A percentile compares a stretch with the other conserved stretches of the same genome.
phyloP scores from a whole-genome alignment of 208 protist species.

The Tritrichomonas foetus region DNA sequence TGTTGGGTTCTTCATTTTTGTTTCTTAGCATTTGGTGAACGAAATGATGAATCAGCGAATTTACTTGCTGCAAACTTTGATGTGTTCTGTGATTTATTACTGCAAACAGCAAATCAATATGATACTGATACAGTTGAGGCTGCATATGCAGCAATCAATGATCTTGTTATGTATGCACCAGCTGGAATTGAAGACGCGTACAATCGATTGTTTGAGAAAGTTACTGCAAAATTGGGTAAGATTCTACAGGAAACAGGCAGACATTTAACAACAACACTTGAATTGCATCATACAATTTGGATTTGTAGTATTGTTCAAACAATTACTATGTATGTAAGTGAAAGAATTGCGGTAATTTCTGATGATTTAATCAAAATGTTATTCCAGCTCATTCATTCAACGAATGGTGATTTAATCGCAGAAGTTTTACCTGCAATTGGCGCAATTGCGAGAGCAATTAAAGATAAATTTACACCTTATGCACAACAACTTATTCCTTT shows the following conservation, averaged over 20 bases:
- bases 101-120: background rate
- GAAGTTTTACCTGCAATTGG: background rate
- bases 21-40: background rate
- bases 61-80: background rate
- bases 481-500: background rate
- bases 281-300: background rate
- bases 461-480: background rate
- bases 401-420: background rate
- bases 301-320: background rate
- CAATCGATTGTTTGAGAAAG: background rate
- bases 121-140: background rate
- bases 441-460: background rate
- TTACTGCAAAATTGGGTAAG: background rate
- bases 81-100: background rate
- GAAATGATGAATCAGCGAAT: background rate
- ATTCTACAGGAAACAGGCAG: background rate
- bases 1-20: background rate
- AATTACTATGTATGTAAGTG: background rate
- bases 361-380: background rate
- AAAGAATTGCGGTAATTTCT: background rate
- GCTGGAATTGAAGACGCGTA: background rate
- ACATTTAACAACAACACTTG: background rate
- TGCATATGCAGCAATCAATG: background rate
- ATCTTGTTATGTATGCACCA: background rate
- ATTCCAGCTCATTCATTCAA: background rate